These are phyloP conservation scores for Cytospora chrysosperma DNA, from an alignment of 2,329 filamentous ascomycete genomes.

Conservation along the genomic window DNA sequence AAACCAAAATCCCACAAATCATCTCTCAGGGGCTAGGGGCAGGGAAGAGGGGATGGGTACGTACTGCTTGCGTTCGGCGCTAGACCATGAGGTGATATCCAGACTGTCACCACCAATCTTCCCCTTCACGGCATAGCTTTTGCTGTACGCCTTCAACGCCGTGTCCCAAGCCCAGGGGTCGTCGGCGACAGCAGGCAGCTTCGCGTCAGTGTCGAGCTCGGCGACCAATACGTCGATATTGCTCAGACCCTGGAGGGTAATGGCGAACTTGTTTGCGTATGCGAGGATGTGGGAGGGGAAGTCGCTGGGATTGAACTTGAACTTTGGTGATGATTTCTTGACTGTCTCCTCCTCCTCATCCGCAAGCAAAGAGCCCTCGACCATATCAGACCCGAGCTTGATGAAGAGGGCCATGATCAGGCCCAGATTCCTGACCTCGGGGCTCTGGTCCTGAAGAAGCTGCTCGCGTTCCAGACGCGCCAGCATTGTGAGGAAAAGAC, in stretches of 20 bases:
- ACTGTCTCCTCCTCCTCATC: conserved; percentile 24
- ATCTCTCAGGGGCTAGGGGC: too few species aligned
- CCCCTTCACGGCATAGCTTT: conserved; percentile 15
- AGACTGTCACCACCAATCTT: conserved; percentile 39
- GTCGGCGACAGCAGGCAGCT: conserved; percentile 27
- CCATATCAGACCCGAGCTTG: conserved; percentile 24
- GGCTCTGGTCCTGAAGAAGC: conserved; percentile 34
- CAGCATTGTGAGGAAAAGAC: conserved; percentile 41
- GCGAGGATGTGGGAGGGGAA: conserved; percentile 36
- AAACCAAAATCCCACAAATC: too few species aligned
- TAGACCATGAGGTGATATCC: conserved; percentile 38
- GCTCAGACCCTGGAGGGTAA: conserved; percentile 31
- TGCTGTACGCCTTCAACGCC: conserved; percentile 28
- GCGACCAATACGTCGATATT: conserved; percentile 30
- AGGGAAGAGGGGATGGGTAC: not conserved
- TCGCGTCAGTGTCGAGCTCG: conserved; percentile 24
- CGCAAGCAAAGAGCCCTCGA: conserved; percentile 26
- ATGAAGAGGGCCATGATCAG: conserved; percentile 40
- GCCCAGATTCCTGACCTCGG: conserved; percentile 38
- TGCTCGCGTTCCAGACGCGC: conserved; percentile 35
- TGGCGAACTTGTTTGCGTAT: conserved; percentile 36
- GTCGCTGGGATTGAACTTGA: conserved; percentile 25
- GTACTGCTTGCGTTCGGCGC: conserved; percentile 34
- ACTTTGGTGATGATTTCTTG: conserved; percentile 15
- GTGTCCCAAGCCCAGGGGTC: conserved; percentile 32